Base-by-base conservation (phyloP, 1,139 yeast species). In the Lodderomyces theae region DNA sequence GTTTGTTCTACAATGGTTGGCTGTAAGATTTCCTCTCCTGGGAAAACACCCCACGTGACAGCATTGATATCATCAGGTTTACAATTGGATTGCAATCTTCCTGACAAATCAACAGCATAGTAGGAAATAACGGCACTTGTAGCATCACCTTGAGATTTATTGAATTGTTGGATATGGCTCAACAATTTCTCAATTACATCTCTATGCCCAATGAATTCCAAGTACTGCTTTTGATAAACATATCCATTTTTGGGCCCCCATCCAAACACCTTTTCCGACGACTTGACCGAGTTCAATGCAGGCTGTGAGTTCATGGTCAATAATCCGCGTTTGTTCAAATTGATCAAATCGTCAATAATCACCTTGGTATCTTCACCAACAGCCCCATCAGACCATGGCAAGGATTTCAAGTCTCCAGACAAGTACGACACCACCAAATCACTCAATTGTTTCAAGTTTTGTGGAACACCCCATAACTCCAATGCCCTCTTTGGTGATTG, bases 11-110 rank as follows among this genome's bases (percentile, higher is more conserved):
- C 96, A 57, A 88, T 86, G 1, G 96, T 88, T 41, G 96, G 95
- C 63, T 88, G 96, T 51, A 86, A 73, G 40, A 88, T 86, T 64
- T 88, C 96, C 58, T 85, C 86, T 36, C 95, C 95, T 15, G 96
- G 96, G 75, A 86, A 88, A 32, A 86, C 87, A 48, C 96, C 97
- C 98, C 98, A 92, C 11, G 98, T 92, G 40, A 89, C 97, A 7
- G 97, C 97, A 57, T 88, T 89, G 51, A 95, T 89, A 49, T 83
- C 86, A 45, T 81, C 86, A 38, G 79, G 84, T 33, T 75, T 77
- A 38, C 92, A 80, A 60, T 90, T 90, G 31, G 79, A 72, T 31
- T 63, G 54, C 47, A 87, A 69, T 32, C 77, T 69, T 21, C 89
- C 90, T 3, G 63, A 54, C 42, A 71, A 68, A 58, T 85, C 83